Percentiles rank a stretch among this genome's conserved stretches.
Evolutionary conservation across 2,329 filamentous ascomycete genomes (phyloP).

Genomic region (Fusarium mundagurra): DNA sequence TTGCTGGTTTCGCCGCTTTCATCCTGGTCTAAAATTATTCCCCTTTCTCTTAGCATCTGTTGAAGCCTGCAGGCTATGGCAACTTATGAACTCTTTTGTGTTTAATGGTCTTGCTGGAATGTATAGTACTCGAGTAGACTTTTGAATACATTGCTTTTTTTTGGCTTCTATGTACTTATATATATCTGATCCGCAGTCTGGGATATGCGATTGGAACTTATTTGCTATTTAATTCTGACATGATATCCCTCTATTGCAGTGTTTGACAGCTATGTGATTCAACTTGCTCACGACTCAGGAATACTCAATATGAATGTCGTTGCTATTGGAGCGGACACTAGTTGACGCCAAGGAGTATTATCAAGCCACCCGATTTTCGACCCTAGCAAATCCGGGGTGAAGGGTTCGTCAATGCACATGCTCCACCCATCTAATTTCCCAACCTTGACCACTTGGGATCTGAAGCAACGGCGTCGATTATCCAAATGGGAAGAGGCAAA

Average conservation of each 20-base stretch:
- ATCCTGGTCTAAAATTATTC: constrained; percentile 64
- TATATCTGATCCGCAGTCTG: constrained; percentile 59
- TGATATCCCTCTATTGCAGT: not conserved
- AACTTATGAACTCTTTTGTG: constrained; percentile 48
- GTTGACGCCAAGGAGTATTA: not conserved
- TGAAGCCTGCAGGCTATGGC: constrained; percentile 54
- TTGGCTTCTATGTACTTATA: constrained; percentile 36
- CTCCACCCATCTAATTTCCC: constrained; percentile 38
- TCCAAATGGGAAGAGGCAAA: constrained; percentile 8
- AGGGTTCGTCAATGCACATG: not conserved
- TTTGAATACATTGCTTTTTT: constrained; percentile 48
- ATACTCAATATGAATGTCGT: not conserved
- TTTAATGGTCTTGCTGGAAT: constrained; percentile 47
- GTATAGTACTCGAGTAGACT: constrained; percentile 52
- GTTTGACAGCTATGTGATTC: not conserved
- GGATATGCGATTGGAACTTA: constrained; percentile 29
- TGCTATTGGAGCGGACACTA: not conserved
- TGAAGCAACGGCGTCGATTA: constrained; percentile 6
- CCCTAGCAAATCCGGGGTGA: constrained; percentile 36
- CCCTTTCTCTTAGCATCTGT: constrained; percentile 46
- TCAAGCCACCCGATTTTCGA: constrained; percentile 12
- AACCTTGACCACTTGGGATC: not conserved
- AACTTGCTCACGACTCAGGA: not conserved
- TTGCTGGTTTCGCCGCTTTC: constrained; percentile 64
- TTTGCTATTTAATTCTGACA: constrained; percentile 3